Percentiles rank a stretch among this genome's conserved stretches.
phyloP scores from a whole-genome alignment of 768 basidiomycete genomes.

The Xerocomellus dryophilus region DNA sequence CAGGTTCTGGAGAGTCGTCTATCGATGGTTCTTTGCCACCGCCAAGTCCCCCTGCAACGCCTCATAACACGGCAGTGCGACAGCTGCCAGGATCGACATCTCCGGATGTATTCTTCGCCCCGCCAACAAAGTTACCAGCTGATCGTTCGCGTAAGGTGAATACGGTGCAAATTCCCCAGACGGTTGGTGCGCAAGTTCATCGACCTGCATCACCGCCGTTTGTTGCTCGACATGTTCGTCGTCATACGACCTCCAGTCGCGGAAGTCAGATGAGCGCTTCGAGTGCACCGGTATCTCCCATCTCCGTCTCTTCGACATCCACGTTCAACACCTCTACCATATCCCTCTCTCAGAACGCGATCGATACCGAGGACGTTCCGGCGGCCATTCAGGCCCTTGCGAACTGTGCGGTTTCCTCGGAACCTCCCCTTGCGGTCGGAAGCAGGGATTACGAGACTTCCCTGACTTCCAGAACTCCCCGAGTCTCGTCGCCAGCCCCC shows the following conservation, averaged over 20 bases:
- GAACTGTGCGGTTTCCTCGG: slow-evolving; percentile 20
- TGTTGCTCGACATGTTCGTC: slow-evolving; percentile 32
- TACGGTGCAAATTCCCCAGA: slow-evolving; percentile 24
- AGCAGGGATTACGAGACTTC: slow-evolving; percentile 15
- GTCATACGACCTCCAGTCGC: slow-evolving; percentile 33
- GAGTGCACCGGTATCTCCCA: slow-evolving; percentile 34
- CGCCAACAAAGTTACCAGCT: slow-evolving; percentile 5
- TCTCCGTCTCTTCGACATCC: slow-evolving; percentile 26
- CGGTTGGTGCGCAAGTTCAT: slow-evolving; percentile 13
- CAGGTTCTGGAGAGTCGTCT: slow-evolving; percentile 27
- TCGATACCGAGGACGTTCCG: slow-evolving; percentile 21
- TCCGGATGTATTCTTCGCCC: slow-evolving; percentile 15
- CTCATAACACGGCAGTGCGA: slow-evolving; percentile 16
- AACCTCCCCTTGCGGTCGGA: slow-evolving; percentile 21
- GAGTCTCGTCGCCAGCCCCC: slow-evolving; percentile 26
- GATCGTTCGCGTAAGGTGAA: slow-evolving; percentile 27
- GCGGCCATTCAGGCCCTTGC: slow-evolving; percentile 11
- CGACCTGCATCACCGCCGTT: slow-evolving; percentile 35
- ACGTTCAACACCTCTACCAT: slow-evolving; percentile 26
- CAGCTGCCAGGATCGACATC: slow-evolving; percentile 12
- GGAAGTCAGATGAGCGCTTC: slow-evolving; percentile 27
- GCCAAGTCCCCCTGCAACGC: slow-evolving; percentile 20
- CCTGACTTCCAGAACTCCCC: slow-evolving; percentile 17
- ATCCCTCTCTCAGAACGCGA: slow-evolving; percentile 17
- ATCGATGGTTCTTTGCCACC: slow-evolving; percentile 22